Base-by-base conservation (phyloP, 345 rosid species). In the Laguncularia racemosa region DNA sequence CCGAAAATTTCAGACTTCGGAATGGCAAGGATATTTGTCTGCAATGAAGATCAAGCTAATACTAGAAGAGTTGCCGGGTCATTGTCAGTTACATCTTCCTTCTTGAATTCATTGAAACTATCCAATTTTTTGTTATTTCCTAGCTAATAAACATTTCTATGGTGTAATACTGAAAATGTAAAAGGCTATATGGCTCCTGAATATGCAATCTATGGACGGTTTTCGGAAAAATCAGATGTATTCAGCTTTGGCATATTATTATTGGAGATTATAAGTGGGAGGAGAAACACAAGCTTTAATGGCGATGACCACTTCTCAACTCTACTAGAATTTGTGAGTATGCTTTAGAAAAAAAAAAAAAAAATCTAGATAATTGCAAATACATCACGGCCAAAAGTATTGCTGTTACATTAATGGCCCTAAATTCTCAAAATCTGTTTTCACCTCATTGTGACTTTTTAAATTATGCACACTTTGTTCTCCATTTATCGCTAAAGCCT, bases 121-220 rank as follows among this genome's bases (percentile, higher is more conserved):
- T 1, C 18, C 6, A 12, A 33, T 18, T 13, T 44, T 53, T 9
- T 8, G 17, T 13, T 38, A 11, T 2, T 15, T 13, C 20, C 20
- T 0, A 43, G 14, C 14, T n/a, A 16, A 1, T 17, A 40, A 15
- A 13, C 16, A 66, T 68, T 71, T 49, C 4, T 44, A 12, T n/a
- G 9, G 6, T 45, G 28, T 8, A 23, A 45, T 57, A 1, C 16
- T 40, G 21, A 16, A 48, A 40, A 60, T 67, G 52, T 64, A 78
- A 75, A n/a, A 4, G 86, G 80, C 6, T 83, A 76, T 20, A 83
- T 80, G 85, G 55, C 82, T 20, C 79, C 73, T 0, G 76, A 84
- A 62, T 76, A 77, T 65, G 76, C 76, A 45, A 73, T 80, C 60
- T 52, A 51, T 62, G 86, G 81, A 7, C 9, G 46, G 1, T 78